These are phyloP conservation scores for Calocera cornea DNA, from an alignment of 768 basidiomycete genomes.

Conservation along the genomic window DNA sequence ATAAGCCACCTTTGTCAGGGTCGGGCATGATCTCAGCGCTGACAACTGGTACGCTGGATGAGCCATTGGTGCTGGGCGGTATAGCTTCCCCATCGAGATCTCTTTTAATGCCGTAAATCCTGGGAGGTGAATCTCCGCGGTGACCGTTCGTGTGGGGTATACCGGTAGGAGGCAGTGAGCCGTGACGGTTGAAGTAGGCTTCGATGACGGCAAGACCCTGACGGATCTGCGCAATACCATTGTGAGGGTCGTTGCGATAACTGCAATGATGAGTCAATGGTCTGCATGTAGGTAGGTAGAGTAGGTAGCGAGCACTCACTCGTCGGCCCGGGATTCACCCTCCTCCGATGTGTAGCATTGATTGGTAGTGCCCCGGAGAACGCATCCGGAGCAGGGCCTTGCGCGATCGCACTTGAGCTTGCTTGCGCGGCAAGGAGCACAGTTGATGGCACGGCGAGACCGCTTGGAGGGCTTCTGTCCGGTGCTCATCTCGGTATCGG, in stretches of 20 bases:
- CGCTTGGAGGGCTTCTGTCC: constrained; percentile 48
- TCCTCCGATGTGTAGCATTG: constrained; percentile 60
- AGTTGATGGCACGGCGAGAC: constrained; percentile 77
- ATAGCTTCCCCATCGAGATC: not conserved
- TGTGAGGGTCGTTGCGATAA: constrained; percentile 37
- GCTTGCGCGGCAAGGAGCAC: constrained; percentile 74
- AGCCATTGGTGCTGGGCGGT: not conserved
- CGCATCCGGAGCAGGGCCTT: constrained; percentile 79
- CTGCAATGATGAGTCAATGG: not conserved
- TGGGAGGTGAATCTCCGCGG: not conserved
- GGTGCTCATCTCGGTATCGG: not conserved
- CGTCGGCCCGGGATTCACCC: not conserved
- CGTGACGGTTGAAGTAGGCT: constrained; percentile 8
- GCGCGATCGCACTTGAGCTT: constrained; percentile 85
- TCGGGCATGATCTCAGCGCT: constrained; percentile 27
- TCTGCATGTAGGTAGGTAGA: not conserved
- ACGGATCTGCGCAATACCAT: constrained; percentile 53
- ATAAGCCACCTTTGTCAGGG: constrained; percentile 53
- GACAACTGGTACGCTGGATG: not conserved
- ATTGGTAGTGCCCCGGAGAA: constrained; percentile 67
- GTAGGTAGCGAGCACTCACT: not conserved
- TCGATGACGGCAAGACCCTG: constrained; percentile 58
- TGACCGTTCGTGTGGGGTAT: not conserved
- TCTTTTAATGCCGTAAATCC: not conserved
- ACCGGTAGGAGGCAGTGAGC: not conserved